Evolutionary conservation across 257 asterid genomes (phyloP).

Genomic region (Rauvolfia tetraphylla): DNA sequence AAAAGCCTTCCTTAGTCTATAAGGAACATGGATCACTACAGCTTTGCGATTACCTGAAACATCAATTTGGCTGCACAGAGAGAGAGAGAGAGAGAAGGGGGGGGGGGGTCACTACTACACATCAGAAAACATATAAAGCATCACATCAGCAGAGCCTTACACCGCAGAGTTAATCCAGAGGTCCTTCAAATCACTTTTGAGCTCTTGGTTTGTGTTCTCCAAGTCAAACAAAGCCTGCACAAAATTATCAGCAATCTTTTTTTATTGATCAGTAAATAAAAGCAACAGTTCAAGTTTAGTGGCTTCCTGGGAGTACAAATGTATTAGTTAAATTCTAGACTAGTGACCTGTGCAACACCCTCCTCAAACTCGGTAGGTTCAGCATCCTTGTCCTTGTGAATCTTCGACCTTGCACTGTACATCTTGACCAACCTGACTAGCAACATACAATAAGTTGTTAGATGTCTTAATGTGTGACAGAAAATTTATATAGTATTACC

Average conservation of each 20-base stretch:
- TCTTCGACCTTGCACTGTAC: constrained; percentile 69
- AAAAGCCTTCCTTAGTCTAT: constrained; percentile 73
- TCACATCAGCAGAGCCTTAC: constrained; percentile 29
- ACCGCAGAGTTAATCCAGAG: constrained; percentile 74
- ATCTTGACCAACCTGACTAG: constrained; percentile 41
- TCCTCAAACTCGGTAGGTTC: constrained; percentile 88
- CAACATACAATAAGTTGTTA: not conserved
- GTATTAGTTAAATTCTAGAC: not conserved
- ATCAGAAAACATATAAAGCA: not conserved
- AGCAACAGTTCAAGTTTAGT: not conserved
- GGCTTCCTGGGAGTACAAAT: not conserved
- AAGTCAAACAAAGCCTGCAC: constrained; percentile 72
- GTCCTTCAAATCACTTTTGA: constrained; percentile 86
- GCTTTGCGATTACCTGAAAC: constrained; percentile 78
- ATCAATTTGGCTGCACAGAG: constrained; percentile 59
- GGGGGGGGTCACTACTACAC: not conserved
- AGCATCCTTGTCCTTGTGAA: constrained; percentile 75
- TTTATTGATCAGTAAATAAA: not conserved
- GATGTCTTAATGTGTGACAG: not conserved
- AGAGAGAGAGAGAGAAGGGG: not conserved
- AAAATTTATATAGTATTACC: not conserved
- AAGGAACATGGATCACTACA: constrained; percentile 85
- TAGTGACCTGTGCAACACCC: constrained; percentile 73
- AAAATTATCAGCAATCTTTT: not conserved
- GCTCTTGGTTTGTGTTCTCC: constrained; percentile 81